Percentiles rank a stretch among this genome's conserved stretches.
phyloP scores from a whole-genome alignment of 73 alveolate species.

The Durusdinium trenchii region DNA sequence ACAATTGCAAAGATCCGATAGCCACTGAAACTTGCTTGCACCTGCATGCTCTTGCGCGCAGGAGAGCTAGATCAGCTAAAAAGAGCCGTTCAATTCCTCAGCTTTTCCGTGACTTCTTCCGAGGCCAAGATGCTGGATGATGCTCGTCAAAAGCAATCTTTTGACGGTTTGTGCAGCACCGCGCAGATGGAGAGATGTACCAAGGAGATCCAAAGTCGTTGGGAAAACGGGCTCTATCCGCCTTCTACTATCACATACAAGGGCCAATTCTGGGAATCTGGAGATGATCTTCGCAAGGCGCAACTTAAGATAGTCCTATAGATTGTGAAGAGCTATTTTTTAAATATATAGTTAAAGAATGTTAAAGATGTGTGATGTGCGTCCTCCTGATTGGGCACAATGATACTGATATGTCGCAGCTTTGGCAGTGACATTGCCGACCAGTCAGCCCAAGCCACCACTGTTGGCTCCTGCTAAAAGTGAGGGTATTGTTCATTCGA shows the following conservation, averaged over 20 bases:
- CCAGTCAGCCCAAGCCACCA: no score
- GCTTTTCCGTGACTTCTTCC: background rate
- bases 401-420: no score
- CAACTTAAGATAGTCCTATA: no score
- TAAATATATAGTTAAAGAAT: no score
- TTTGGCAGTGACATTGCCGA: no score
- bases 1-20: constrained; percentile 67
- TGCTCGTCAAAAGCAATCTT: background rate
- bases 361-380: no score
- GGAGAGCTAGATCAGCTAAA: background rate
- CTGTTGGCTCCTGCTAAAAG: no score
- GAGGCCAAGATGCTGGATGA: constrained; percentile 79
- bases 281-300: constrained; percentile 66
- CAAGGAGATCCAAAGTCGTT: constrained; percentile 55
- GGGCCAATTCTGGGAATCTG: constrained; percentile 64
- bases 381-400: no score
- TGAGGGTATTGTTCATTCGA: no score
- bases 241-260: constrained; percentile 58
- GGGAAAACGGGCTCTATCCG: constrained; percentile 66
- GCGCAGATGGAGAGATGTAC: no score
- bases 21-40: constrained; percentile 27
- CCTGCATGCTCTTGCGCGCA: background rate
- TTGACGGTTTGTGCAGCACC: background rate
- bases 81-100: background rate
- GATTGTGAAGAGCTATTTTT: no score